Evolutionary conservation across 2,329 filamentous ascomycete species (phyloP), one percentile per base, ranked within the genome.

Genomic region (Colletotrichum cuscutae): DNA sequence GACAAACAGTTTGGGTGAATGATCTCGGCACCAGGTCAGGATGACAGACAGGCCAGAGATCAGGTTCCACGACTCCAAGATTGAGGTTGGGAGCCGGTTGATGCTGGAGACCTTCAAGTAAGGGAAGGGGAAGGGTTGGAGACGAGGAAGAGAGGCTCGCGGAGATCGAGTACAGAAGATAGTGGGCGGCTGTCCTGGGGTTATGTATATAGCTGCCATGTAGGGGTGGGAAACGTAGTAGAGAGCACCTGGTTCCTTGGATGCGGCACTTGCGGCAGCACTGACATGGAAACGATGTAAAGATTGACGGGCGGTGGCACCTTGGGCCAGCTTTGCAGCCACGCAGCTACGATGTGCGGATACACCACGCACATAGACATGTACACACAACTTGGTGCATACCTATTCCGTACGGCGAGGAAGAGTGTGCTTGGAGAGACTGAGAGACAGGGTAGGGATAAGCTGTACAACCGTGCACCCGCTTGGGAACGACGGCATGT

Each of bases 391-490:
- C 42, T 53, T 26, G 59, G 57, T 61, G 64, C 37, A 54, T 53
- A 68, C 65, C 26, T 26, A 26, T 26, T 57, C 57, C 30, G 42
- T 59, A 68, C 65, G n/a, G 22, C 30, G 53, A 66, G 62, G 28
- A 66, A 60, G 54, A 60, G 26, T 60, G 60, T 35, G 53, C 24
- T 30, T 15, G 53, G 28, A 60, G 54, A 58, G 62, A 32, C 30
- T 53, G 62, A 58, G 62, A 26, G 54, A 63, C 58, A 64, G 59
- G 61, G 54, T 60, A 68, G 57, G 56, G 56, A 73, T 71, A 69
- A 73, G 65, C 66, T 66, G 59, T 75, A 62, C 58, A 74, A 68
- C 71, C 73, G 73, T 74, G 71, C 73, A 73, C 67, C 57, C 32
- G 64, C 59, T 56, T 71, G 49, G 67, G 46, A 69, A 30, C 30